Percentiles rank a stretch among this genome's conserved stretches.
These are phyloP conservation scores for Centaurea solstitialis DNA, from an alignment of 129 eudicot species.

Conservation along the genomic window DNA sequence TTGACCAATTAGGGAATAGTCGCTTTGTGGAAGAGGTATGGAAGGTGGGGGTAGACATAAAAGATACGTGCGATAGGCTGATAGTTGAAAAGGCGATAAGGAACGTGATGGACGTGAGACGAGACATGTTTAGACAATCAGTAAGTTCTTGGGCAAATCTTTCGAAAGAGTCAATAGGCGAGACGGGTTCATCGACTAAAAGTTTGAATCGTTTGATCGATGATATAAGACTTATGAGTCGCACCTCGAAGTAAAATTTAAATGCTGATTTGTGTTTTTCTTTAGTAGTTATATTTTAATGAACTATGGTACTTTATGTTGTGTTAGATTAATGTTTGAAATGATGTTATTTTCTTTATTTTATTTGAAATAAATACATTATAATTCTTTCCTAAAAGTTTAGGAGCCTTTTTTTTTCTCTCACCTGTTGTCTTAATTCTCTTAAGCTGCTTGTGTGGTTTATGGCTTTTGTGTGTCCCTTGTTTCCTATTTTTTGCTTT, in stretches of 20 bases:
- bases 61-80: constrained; percentile 9
- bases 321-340: no score
- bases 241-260: background rate
- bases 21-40: constrained; percentile 23
- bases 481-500: no score
- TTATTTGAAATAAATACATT: no score
- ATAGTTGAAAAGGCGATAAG: constrained; percentile 19
- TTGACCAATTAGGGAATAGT: constrained; percentile 24
- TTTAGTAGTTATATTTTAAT: no score
- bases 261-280: no score
- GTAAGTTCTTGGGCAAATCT: background rate
- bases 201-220: constrained; percentile 34
- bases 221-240: constrained; percentile 30
- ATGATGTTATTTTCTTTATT: no score
- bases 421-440: no score
- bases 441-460: no score
- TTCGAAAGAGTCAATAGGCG: constrained; percentile 3
- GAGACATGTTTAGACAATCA: background rate
- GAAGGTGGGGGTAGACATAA: constrained; percentile 19
- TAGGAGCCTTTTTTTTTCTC: no score
- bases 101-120: constrained; percentile 18
- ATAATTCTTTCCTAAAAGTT: no score
- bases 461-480: no score
- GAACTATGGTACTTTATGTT: no score
- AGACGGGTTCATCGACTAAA: constrained; percentile 41